Evolutionary conservation across 2,329 filamentous ascomycete genomes (phyloP).

Genomic region (Neoascochyta sp.): DNA sequence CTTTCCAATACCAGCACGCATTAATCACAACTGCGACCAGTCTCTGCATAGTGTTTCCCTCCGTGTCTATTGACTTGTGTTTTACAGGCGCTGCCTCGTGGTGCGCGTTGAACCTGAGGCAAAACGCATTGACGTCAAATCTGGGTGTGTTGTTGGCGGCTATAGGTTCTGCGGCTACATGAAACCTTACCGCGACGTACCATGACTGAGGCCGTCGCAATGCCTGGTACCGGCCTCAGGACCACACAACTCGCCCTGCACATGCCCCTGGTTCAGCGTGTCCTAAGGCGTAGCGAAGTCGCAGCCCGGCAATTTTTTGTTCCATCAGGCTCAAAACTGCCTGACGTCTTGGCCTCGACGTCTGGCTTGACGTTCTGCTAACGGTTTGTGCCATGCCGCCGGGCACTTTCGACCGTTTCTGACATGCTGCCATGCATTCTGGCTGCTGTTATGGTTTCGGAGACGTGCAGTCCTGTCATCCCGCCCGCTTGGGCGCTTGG

Average conservation of each 20-base stretch:
- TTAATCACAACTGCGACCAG: constrained; percentile 9
- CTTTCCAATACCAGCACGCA: constrained; percentile 27
- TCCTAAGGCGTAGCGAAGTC: constrained; percentile 29
- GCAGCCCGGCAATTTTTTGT: constrained; percentile 35
- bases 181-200: constrained; percentile 34
- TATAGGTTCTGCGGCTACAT: constrained; percentile 25
- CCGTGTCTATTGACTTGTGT: too few species aligned
- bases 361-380: constrained; percentile 15
- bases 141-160: constrained; percentile 23
- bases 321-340: constrained; percentile 27
- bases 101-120: too few species aligned
- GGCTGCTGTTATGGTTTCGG: too few species aligned
- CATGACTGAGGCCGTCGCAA: constrained; percentile 29
- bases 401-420: background rate
- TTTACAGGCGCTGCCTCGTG: constrained; percentile 10
- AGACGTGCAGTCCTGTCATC: too few species aligned
- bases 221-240: constrained; percentile 17
- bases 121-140: constrained; percentile 33
- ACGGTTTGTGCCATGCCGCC: background rate
- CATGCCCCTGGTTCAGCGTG: constrained; percentile 16
- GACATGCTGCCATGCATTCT: too few species aligned
- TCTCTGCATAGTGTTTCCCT: constrained; percentile 30
- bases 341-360: constrained; percentile 26
- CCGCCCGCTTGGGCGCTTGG: too few species aligned
- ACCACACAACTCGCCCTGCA: constrained; percentile 14